Percentiles rank a stretch among this genome's conserved stretches.
Conservation (phyloP, 208 protist species). For the Blechomonas ayalai region DNA sequence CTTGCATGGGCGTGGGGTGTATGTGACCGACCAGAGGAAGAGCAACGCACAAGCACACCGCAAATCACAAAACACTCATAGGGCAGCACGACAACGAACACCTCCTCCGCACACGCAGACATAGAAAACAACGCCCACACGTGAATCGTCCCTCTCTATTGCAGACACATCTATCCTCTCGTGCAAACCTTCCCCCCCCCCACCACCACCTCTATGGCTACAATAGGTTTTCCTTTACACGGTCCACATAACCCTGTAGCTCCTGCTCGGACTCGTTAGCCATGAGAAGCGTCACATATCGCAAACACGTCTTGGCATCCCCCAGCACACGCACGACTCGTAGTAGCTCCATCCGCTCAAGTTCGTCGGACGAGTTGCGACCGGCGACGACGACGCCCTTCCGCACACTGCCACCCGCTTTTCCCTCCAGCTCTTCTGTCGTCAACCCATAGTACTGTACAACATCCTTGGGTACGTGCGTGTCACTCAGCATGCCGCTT, state of each 20-base stretch:
- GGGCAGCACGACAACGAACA: no score
- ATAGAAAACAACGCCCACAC: no score
- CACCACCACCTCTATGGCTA: no score
- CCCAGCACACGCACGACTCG: constrained; percentile 48
- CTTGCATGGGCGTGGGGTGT: no score
- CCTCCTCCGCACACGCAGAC: no score
- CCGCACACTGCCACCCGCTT: constrained; percentile 4
- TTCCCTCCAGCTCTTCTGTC: constrained; percentile 37
- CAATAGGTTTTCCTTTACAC: constrained; percentile 47
- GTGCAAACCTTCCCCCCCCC: no score
- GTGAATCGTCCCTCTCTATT: no score
- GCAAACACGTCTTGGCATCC: constrained; percentile 75
- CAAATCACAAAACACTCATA: no score
- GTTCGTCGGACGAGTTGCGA: background rate
- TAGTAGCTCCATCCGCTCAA: constrained; percentile 46
- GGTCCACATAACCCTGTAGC: constrained; percentile 63
- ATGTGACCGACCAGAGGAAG: no score
- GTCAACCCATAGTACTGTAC: constrained; percentile 52
- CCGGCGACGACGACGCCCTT: background rate
- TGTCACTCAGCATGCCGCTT: constrained; percentile 71
- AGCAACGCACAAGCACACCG: no score
- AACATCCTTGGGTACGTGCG: constrained; percentile 53
- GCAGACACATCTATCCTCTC: no score
- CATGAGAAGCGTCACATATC: constrained; percentile 56
- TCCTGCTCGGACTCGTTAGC: constrained; percentile 36